phyloP scores from a whole-genome alignment of 768 basidiomycete species.

The Clitopilus passeckerianus region DNA sequence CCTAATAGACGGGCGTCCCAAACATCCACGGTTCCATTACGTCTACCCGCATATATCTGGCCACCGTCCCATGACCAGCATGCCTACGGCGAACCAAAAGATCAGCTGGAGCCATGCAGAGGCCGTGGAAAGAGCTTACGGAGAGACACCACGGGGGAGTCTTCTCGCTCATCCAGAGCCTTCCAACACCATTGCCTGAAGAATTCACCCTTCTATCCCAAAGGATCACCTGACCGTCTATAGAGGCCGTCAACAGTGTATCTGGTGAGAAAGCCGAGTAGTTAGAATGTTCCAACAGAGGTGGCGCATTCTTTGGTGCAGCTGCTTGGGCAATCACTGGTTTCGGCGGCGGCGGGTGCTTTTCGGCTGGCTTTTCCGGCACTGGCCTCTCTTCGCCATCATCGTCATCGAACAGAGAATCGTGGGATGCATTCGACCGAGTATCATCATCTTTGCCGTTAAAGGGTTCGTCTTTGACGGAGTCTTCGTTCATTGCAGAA shows the following conservation, averaged over 20 bases:
- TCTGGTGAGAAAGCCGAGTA: constrained; percentile 74
- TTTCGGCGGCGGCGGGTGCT: constrained; percentile 16
- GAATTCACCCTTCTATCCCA: constrained; percentile 81
- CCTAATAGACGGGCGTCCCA: constrained; percentile 92
- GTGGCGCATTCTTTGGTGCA: constrained; percentile 72
- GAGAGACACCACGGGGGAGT: constrained; percentile 96
- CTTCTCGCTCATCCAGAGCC: constrained; percentile 87
- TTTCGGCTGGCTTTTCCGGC: constrained; percentile 7
- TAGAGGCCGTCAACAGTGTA: constrained; percentile 80
- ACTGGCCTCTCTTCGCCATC: constrained; percentile 34
- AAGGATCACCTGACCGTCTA: constrained; percentile 89
- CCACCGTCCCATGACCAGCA: constrained; percentile 90
- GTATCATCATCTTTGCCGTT: constrained; percentile 43
- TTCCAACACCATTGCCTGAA: constrained; percentile 67
- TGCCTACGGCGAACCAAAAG: constrained; percentile 47
- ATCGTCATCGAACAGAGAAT: constrained; percentile 89
- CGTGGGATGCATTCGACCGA: constrained; percentile 77
- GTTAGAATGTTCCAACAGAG: constrained; percentile 55
- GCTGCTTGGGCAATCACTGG: constrained; percentile 30
- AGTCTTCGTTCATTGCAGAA: neutral
- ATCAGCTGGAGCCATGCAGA: neutral
- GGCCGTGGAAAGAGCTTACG: constrained; percentile 38
- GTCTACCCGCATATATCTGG: constrained; percentile 86
- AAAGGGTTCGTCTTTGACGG: constrained; percentile 5
- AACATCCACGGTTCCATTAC: constrained; percentile 87